These are phyloP conservation scores for Ophiosphaerella herpotricha DNA, from an alignment of 2,329 filamentous ascomycete genomes.

Conservation along the genomic window DNA sequence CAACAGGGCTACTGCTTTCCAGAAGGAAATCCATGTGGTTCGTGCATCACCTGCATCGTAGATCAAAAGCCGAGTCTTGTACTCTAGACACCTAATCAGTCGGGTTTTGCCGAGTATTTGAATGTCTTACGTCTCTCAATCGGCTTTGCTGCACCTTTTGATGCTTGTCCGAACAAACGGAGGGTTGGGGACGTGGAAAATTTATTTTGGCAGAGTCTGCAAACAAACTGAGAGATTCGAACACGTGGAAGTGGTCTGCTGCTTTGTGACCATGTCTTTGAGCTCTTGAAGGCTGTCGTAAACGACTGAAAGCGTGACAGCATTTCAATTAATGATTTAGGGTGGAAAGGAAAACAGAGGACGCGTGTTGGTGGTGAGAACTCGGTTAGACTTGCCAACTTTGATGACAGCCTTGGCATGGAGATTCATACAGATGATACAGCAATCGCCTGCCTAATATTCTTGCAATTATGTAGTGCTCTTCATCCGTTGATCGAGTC, in stretches of 20 bases:
- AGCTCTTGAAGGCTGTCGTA: conserved; percentile 23
- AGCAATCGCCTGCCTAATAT: no score
- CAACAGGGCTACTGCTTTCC: conserved; percentile 43
- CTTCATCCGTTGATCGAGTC: no score
- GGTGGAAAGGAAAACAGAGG: not conserved
- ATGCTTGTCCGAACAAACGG: conserved; percentile 18
- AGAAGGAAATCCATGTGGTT: conserved; percentile 42
- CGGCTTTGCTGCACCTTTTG: conserved; percentile 24
- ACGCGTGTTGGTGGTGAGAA: conserved; percentile 13
- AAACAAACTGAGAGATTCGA: conserved; percentile 26
- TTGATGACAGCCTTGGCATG: conserved; percentile 17
- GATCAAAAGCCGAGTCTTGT: conserved; percentile 36
- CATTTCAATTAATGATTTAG: conserved; percentile 27
- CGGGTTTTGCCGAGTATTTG: not conserved
- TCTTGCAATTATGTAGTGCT: no score
- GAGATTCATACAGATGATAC: not conserved
- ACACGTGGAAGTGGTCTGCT: not conserved
- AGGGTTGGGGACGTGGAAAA: conserved; percentile 35
- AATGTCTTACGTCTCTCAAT: conserved; percentile 23
- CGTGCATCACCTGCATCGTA: conserved; percentile 46
- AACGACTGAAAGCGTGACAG: conserved; percentile 28
- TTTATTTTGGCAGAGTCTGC: conserved; percentile 34
- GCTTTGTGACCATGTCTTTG: conserved; percentile 10
- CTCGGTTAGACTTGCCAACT: conserved; percentile 29
- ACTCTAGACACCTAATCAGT: conserved; percentile 18